Base-by-base conservation (phyloP, 179 eudicot species). In the Camellia oleifera region DNA sequence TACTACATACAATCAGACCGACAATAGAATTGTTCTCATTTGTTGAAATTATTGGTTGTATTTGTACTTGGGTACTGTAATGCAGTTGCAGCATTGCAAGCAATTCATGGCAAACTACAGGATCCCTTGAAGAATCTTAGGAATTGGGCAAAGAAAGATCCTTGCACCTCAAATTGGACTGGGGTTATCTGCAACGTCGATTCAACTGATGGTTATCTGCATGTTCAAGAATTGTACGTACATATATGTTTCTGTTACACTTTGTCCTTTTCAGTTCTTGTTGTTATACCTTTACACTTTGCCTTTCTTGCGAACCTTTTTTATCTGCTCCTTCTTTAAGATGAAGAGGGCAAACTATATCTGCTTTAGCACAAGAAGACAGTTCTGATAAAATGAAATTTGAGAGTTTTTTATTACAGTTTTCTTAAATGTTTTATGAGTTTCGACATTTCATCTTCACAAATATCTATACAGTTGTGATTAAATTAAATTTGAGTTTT, bases 111-210 rank as follows among this genome's bases (percentile, higher is more conserved):
- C 61, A 78, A 63, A 5, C 81, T 88, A 62, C 12, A 58, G 62
- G 90, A 86, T 81, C 90, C 87, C 26, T 45, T 72, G 61, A 79
- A 76, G 18, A 79, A 84, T 77, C 76, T 86, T 13, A 58, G 57
- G 17, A 86, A 40, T 75, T 88, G 90, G 90, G 78, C 32, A 9
- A 79, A 84, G 73, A 82, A 79, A n/a, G 90, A 88, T 79, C 90
- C 90, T 8, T 88, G 90, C 77, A 63, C 67, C 69, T 88, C 90
- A 4, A 79, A 84, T 42, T 88, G 90, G 88, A 82, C 79, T 18
- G 90, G 88, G 20, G 82, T 88, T 18, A 57, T 78, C 17, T 83
- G 85, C 72, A 42, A 44, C 11, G 1, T 17, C 13, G 71, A 23
- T 60, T 50, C 60, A 12, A 45, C n/a, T 4, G 90, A 88, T 80